Evolutionary conservation across 2,329 filamentous ascomycete genomes (phyloP), one percentile per base, ranked within the genome.

Genomic region (Microcera coccophila): DNA sequence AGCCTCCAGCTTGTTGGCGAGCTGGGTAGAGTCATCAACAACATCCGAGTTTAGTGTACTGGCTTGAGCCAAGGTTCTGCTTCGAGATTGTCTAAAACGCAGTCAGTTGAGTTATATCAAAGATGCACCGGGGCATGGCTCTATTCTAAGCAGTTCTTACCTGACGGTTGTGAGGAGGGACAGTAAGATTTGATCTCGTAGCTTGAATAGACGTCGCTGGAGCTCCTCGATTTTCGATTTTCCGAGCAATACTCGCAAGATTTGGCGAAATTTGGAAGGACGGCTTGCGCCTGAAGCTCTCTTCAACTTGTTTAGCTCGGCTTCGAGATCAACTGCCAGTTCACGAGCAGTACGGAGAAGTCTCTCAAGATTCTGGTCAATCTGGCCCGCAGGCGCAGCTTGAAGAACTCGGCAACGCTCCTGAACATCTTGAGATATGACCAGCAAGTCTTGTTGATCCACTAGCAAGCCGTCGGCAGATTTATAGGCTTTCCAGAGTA

Each of bases 121-220:
- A 28, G 24, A 28, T 9, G 14, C n/a, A n/a, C n/a, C n/a, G n/a
- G n/a, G n/a, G 24, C 24, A 28, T n/a, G n/a, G n/a, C n/a, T n/a
- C n/a, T n/a, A 26, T 12, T 26, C 7, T 26, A 26, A n/a, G 5
- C 15, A 9, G 8, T 35, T 4, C 33, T 12, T 35, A 35, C 4
- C 24, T 36, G 12, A 9, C n/a, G 2, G 32, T 19, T 7, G 35
- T 16, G 9, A 41, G 39, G 14, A 36, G 33, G 14, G 24, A 8
- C 20, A 29, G 21, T 36, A 31, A 19, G 18, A 20, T 20, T n/a
- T 29, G n/a, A 7, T 41, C 33, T 17, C 39, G 24, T n/a, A 41
- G 9, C 9, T 26, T 26, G 10, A 20, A n/a, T 9, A 41, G 39
- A 26, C 39, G 32, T 5, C 3, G 14, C 3, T 36, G 21, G 14